Conservation (phyloP, 352 stramenopile genomes). For the Pythium volutum region DNA sequence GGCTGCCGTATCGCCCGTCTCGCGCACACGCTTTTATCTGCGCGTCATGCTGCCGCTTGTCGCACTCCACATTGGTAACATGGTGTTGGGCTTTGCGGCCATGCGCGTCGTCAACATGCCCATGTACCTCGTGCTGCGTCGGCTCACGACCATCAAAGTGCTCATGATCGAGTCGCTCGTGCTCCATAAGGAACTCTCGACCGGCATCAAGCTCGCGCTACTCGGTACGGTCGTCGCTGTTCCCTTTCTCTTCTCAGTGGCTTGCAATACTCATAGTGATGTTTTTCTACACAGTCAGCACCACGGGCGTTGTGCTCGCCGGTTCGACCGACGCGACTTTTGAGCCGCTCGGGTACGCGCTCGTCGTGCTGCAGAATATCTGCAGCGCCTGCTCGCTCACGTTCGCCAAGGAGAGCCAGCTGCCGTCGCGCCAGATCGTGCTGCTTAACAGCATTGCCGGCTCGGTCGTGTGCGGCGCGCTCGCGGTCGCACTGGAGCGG, state of each 20-base stretch:
- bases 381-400: slow-evolving; percentile 58
- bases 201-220: slow-evolving; percentile 52
- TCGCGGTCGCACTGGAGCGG: slow-evolving; percentile 42
- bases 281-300: slow-evolving; percentile 58
- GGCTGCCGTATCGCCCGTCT: not conserved
- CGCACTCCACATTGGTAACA: slow-evolving; percentile 55
- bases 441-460: slow-evolving; percentile 51
- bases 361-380: slow-evolving; percentile 72
- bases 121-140: slow-evolving; percentile 68
- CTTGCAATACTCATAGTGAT: not conserved
- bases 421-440: slow-evolving; percentile 53
- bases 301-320: slow-evolving; percentile 51
- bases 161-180: slow-evolving; percentile 78
- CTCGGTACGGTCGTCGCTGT: slow-evolving; percentile 31
- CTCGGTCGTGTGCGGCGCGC: slow-evolving; percentile 35
- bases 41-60: slow-evolving; percentile 49
- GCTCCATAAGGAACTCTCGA: slow-evolving; percentile 54
- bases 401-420: slow-evolving; percentile 60
- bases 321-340: slow-evolving; percentile 50
- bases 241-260: not conserved
- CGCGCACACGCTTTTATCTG: slow-evolving; percentile 21
- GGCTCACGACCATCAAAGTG: slow-evolving; percentile 71
- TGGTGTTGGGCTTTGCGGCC: slow-evolving; percentile 61
- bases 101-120: slow-evolving; percentile 71
- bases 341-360: slow-evolving; percentile 41